Evolutionary conservation across 2,329 filamentous ascomycete species (phyloP), one percentile per base, ranked within the genome.

Genomic region (Cercospora berteroae): DNA sequence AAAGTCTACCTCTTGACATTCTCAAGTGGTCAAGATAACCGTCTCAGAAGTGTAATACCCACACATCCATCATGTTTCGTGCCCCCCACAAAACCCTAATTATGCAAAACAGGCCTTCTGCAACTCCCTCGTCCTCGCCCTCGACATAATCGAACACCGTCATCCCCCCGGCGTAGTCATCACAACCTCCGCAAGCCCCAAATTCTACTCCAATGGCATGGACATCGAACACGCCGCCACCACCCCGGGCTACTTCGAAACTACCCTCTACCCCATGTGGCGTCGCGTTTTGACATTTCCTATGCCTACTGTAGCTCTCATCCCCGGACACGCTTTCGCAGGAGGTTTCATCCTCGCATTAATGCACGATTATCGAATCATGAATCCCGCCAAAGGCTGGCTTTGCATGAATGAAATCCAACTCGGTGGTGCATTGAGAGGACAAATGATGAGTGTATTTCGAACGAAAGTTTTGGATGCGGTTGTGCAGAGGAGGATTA

Each of bases 191-290:
- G 86, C 84, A 58, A 90, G 94, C 67, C 77, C 82, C 61, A 95
- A 95, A 60, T 94, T 94, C 83, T 95, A 90, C 81, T 89, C 86
- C 78, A 94, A 94, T 80, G 92, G 92, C 0, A 84, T 95, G n/a
- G 90, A 95, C 77, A 85, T 94, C 13, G 83, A 87, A 44, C 86
- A 91, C 76, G 89, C 88, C n/a, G 75, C 83, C 36, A 78, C 80
- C 31, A 87, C 86, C 0, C 83, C 87, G 1, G 71, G 68, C 3
- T 94, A 90, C 81, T 87, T 88, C 74, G 80, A 86, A 1, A 77
- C 83, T 12, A 82, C 83, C 60, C 79, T 93, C 10, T 93, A 88
- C 79, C 81, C 82, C 13, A 77, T 94, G 1, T 93, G 89, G 82
- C 81, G 83, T 48, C 83, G 90, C 5, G 80, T 93, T 31, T 75